Evolutionary conservation across 2,329 filamentous ascomycete species (phyloP), one percentile per base, ranked within the genome.

Genomic region (Aspergillus arachidicola): DNA sequence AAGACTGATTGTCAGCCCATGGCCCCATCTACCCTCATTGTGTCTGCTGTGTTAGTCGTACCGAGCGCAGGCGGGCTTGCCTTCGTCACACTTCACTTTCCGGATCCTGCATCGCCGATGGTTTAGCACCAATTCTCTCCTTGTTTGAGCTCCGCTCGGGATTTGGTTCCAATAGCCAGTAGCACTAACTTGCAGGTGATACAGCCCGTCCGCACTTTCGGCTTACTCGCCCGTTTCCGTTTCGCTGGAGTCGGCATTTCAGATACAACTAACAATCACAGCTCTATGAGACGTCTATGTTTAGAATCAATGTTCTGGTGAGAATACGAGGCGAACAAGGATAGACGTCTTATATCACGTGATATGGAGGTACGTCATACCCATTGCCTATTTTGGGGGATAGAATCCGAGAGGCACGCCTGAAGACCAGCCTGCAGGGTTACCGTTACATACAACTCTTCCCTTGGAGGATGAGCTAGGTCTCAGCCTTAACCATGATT

Each of bases 161-260:
- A 32, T 30, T 26, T 9, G 32, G 12, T 21, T n/a, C 19, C 16
- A 51, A 32, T 51, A 14, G 7, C 14, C 57, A 28, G 55, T 55
- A 82, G 87, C 74, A 81, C 87, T 74, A 81, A 89, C 87, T 90
- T 90, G 87, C 87, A 90, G 74, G 86, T 88, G 69, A 81, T 82
- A 75, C 88, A 90, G 46, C 87, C 87, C 1, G 87, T 89, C 30
- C 66, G 64, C 19, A 64, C 60, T 16, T 59, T 59, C 3, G 57
- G 57, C 30, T 59, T 59, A 38, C 57, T 59, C 2, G 46, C 46
- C 21, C 57, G 57, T 21, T 9, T 43, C 6, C 32, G 43, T 41
- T 23, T 53, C n/a, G 28, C 21, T 12, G 57, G n/a, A 9, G 51
- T 26, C 11, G n/a, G 2, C 51, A 36, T 55, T 7, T 36, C 16